A percentile compares a stretch with the other conserved stretches of the same genome.
phyloP scores from a whole-genome alignment of 2,329 filamentous ascomycete genomes.

The Orbilia brochopaga region DNA sequence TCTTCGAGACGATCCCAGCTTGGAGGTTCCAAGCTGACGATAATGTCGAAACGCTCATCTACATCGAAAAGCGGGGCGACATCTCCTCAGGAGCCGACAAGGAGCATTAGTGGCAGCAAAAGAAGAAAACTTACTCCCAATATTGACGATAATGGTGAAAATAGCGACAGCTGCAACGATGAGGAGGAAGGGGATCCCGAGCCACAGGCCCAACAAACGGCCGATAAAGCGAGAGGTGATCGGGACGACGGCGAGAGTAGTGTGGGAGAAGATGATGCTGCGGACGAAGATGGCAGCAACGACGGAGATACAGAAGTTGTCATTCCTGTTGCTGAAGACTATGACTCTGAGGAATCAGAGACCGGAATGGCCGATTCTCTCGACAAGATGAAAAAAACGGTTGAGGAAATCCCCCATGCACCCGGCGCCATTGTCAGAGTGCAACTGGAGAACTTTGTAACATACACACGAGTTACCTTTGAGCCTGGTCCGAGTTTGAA shows the following conservation, averaged over 20 bases:
- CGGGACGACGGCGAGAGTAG: conserved; percentile 1
- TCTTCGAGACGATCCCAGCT: background rate
- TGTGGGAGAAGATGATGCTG: conserved; percentile 3
- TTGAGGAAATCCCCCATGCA: conserved; percentile 40
- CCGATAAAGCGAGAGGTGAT: background rate
- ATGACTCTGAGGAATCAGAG: conserved; percentile 46
- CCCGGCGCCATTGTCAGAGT: conserved; percentile 89
- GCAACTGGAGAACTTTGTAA: conserved; percentile 86
- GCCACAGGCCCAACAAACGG: too few species aligned
- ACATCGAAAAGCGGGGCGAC: background rate
- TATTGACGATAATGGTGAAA: conserved; percentile 6
- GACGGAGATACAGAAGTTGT: conserved; percentile 16
- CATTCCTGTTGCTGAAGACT: conserved; percentile 48
- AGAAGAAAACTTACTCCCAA: conserved; percentile 33
- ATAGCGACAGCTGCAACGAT: background rate
- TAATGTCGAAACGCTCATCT: conserved; percentile 27
- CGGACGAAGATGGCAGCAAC: background rate
- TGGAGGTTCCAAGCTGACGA: conserved; percentile 16
- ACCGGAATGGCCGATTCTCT: conserved; percentile 48
- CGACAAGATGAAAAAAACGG: conserved; percentile 48
- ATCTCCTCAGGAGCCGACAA: background rate
- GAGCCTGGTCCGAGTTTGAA: conserved; percentile 89
- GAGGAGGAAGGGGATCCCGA: conserved; percentile 9
- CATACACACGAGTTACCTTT: conserved; percentile 90
- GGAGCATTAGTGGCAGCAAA: conserved; percentile 18